A percentile compares a stretch with the other conserved stretches of the same genome.
Conservation (phyloP, 345 rosid genomes). For the Aquilaria malaccensis region DNA sequence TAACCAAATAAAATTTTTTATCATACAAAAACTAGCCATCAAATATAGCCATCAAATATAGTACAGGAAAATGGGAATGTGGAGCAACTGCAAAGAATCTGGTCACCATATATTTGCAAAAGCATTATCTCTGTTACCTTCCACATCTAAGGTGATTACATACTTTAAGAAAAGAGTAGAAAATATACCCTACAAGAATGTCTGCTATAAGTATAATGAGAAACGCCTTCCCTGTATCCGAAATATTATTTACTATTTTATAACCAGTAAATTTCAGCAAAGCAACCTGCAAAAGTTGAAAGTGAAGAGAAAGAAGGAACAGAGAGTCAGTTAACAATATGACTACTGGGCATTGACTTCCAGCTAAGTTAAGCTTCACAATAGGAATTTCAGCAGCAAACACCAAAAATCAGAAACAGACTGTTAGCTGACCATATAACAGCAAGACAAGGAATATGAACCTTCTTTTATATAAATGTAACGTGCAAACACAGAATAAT, state of each 20-base stretch:
- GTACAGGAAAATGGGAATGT: too few species aligned
- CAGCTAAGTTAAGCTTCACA: conserved; percentile 1
- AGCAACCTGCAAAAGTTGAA: conserved; percentile 56
- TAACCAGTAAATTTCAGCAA: conserved; percentile 92
- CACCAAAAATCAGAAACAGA: too few species aligned
- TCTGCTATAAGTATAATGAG: conserved; percentile 73
- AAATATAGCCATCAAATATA: too few species aligned
- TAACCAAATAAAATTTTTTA: too few species aligned
- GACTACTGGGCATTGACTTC: conserved; percentile 2
- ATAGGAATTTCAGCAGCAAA: conserved; percentile 2
- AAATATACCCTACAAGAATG: conserved; percentile 73
- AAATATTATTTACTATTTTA: conserved; percentile 67
- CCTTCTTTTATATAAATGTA: too few species aligned
- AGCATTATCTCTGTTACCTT: neutral
- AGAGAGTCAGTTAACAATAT: neutral
- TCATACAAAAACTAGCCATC: too few species aligned
- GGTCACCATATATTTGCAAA: neutral
- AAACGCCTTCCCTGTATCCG: conserved; percentile 91
- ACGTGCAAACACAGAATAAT: too few species aligned
- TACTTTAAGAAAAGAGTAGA: conserved; percentile 2
- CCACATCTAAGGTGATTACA: neutral
- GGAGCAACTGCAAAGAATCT: neutral
- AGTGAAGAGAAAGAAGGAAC: conserved; percentile 4
- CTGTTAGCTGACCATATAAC: too few species aligned
- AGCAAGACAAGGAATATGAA: too few species aligned